Evolutionary conservation across 1,139 yeast species (phyloP), one percentile per base, ranked within the genome.

Genomic region (Sugiyamaella pinicola): DNA sequence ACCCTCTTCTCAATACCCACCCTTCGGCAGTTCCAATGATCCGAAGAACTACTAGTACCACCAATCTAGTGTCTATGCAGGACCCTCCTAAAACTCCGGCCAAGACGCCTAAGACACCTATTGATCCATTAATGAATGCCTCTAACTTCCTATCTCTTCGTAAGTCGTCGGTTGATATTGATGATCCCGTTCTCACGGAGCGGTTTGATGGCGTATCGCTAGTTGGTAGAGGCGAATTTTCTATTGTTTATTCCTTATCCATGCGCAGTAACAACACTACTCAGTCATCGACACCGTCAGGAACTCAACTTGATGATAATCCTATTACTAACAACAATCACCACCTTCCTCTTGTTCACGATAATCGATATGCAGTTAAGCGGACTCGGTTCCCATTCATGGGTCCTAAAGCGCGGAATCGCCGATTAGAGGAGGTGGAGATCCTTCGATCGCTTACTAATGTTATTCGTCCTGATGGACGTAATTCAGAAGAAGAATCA

Each of bases 151-250:
- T 42, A 7, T 33, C 42, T 7, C 41, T 51, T 38, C 47, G 49
- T 8, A 45, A 50, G 17, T 41, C 53, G 34, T 43, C 52, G 21
- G 57, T 51, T 24, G 58, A 53, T 15, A 40, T 44, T 4, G 42
- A 42, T 19, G 60, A 58, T 35, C 52, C 55, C 4, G 52, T 49
- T 19, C 54, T 58, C 38, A 45, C 47, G 1, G 56, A 82, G 33
- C 82, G 84, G 67, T 91, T 91, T 70, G 87, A 80, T 51, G 81
- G 83, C 60, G 89, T 91, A 45, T 78, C 79, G 51, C 71, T 84
- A 48, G 75, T 90, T 49, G 96, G 96, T 3, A 75, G 80, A 39
- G 98, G 99, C 18, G 96, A 89, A 68, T 93, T 93, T 65, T 87
- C 96, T 2, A 76, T 83, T 43, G 98, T 95, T 10, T 93, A 82